Evolutionary conservation across 2,329 filamentous ascomycete species (phyloP).

Genomic region (Laburnicola sp.): DNA sequence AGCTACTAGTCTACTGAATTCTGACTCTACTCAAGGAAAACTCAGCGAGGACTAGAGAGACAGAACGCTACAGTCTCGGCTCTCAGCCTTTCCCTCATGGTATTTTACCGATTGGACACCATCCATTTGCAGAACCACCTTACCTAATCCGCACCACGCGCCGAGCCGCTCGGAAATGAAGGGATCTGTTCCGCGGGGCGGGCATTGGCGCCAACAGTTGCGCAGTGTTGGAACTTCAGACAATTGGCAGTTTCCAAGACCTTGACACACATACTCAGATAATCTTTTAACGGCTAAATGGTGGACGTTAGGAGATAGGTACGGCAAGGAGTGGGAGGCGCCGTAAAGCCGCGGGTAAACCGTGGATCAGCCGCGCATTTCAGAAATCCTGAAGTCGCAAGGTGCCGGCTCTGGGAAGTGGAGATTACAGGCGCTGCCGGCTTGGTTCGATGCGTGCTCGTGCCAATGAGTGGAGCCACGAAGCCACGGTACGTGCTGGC

Average conservation of each 20-base stretch:
- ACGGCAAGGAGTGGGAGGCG: neutral
- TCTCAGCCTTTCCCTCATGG: neutral
- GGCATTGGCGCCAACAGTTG: neutral
- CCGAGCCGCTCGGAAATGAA: slow-evolving; percentile 5
- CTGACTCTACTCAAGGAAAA: no score
- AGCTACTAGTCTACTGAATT: no score
- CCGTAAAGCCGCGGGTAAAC: neutral
- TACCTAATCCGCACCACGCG: neutral
- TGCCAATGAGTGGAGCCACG: neutral
- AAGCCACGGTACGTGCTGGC: neutral
- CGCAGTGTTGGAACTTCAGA: neutral
- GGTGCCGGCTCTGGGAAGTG: no score
- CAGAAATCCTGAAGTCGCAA: neutral
- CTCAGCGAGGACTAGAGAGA: no score
- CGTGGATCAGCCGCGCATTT: neutral
- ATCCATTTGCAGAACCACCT: no score
- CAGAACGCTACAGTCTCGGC: neutral
- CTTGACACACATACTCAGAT: neutral
- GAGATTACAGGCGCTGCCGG: no score
- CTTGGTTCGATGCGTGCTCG: no score
- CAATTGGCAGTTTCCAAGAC: neutral
- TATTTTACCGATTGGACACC: neutral
- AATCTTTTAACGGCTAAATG: slow-evolving; percentile 1
- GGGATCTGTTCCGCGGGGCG: neutral
- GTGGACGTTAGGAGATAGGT: neutral